A percentile compares a stretch with the other conserved stretches of the same genome.
These are phyloP conservation scores for Candida pseudoviswanathii DNA, from an alignment of 1,139 yeast genomes.

Conservation along the genomic window DNA sequence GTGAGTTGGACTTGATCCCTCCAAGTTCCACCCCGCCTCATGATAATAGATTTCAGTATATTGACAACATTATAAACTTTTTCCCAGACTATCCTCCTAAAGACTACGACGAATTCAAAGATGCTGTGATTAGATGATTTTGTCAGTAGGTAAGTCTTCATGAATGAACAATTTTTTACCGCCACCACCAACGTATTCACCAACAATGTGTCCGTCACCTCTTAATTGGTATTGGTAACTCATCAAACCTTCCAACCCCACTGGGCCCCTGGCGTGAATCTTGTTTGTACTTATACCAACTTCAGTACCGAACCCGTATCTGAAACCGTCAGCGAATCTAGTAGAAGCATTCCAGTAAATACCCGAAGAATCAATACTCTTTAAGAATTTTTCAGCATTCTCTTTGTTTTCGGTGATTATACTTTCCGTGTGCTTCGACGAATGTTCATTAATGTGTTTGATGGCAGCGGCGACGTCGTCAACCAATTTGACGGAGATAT, in stretches of 20 bases:
- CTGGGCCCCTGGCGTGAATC: slow-evolving; percentile 98
- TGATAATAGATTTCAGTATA: slow-evolving; percentile 20
- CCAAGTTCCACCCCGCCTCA: slow-evolving; percentile 15
- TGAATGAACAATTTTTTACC: slow-evolving; percentile 82
- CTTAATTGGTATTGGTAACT: slow-evolving; percentile 91
- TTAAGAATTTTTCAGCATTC: slow-evolving; percentile 73
- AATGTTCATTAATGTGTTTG: slow-evolving; percentile 80
- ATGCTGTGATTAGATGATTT: slow-evolving; percentile 8
- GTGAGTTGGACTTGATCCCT: slow-evolving; percentile 33
- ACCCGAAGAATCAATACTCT: slow-evolving; percentile 92
- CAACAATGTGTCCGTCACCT: slow-evolving; percentile 91
- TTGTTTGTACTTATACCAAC: slow-evolving; percentile 97
- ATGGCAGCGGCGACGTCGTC: slow-evolving; percentile 69
- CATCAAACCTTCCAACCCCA: slow-evolving; percentile 94
- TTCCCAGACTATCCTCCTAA: slow-evolving; percentile 48
- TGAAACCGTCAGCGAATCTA: slow-evolving; percentile 96
- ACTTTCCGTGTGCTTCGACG: slow-evolving; percentile 95
- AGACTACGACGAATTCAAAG: slow-evolving; percentile 34
- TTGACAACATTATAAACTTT: slow-evolving; percentile 31
- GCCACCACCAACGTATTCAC: slow-evolving; percentile 92
- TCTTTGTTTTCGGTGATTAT: slow-evolving; percentile 76
- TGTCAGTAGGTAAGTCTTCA: slow-evolving; percentile 43
- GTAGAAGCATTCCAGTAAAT: slow-evolving; percentile 99
- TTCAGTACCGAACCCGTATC: slow-evolving; percentile 98
- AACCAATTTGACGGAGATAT: slow-evolving; percentile 72